Conservation (phyloP, 2,329 filamentous ascomycete genomes). For the Diaporthe destruens region DNA sequence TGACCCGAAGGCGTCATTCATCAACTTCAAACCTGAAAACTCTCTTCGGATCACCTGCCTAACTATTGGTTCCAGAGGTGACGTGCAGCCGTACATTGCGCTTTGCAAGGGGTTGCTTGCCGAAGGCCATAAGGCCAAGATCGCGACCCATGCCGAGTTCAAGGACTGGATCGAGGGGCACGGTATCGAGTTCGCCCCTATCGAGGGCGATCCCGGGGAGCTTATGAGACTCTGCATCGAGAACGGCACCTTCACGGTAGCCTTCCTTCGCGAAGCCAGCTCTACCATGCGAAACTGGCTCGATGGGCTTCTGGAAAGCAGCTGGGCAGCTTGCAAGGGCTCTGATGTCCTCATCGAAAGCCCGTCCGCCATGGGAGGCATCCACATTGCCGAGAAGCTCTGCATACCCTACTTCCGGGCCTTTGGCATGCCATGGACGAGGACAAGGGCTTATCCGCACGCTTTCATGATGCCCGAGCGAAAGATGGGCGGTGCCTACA, state of each 20-base stretch:
- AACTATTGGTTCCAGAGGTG: constrained; percentile 94
- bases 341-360: constrained; percentile 94
- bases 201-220: constrained; percentile 92
- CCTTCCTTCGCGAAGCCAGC: constrained; percentile 90
- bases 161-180: constrained; percentile 90
- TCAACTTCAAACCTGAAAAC: constrained; percentile 89
- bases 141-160: constrained; percentile 94
- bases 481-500: constrained; percentile 96
- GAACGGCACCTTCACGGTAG: constrained; percentile 95
- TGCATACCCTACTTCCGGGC: constrained; percentile 95
- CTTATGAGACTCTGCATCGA: constrained; percentile 97
- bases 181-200: constrained; percentile 90
- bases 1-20: constrained; percentile 86
- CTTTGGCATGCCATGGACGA: constrained; percentile 99
- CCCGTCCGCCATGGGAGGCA: constrained; percentile 95
- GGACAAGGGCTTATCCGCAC: constrained; percentile 94
- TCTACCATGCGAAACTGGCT: constrained; percentile 94
- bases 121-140: constrained; percentile 87
- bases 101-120: constrained; percentile 90
- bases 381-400: constrained; percentile 95
- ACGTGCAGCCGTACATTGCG: constrained; percentile 98
- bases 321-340: constrained; percentile 86
- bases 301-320: constrained; percentile 84
- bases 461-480: constrained; percentile 93
- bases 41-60: constrained; percentile 89